Base-by-base conservation (phyloP, 192 early-diverging fungal species). In the Podila minutissima region DNA sequence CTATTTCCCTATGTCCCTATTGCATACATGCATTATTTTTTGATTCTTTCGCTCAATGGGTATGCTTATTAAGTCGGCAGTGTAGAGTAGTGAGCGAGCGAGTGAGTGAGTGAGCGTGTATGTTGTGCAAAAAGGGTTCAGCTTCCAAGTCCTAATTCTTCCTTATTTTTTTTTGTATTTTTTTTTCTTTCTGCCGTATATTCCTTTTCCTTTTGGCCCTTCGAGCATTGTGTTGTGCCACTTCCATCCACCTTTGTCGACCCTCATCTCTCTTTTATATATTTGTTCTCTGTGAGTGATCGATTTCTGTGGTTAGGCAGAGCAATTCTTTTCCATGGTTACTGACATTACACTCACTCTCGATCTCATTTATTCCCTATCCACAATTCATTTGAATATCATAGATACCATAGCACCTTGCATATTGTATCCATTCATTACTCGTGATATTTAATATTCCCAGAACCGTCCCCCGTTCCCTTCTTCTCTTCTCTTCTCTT, bases 361-460 rank as follows among this genome's bases (percentile, higher is more conserved):
- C 41, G 41, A 46, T 46, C 41, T 46, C 41, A 46, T 46, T 46
- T 46, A 46, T 55, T 55, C 53, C 22, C 8, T 55, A 2, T 64
- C 37, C 24, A 3, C 32, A 28, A 24, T 55, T 20, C 62, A 64
- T 64, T 29, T 61, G 59, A n/a, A 13, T n/a, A 37, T 58, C 19
- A 29, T 48, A 28, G 62, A 67, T 71, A 46, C 66, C 58, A 66
- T 61, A 24, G 41, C 63, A 64, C 68, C 74, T 67, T 76, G 66
- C 41, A 46, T 71, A 58, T 63, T 26, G 37, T 29, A 38, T 7
- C 61, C 53, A 31, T 58, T 33, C 22, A 24, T 29, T 17, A 22
- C 11, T 17, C 38, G 31, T 37, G 19, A 53, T 64, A 53, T 66
- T 66, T 61, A 67, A 51, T 58, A 48, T 61, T 67, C 33, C 33